Base-by-base conservation (phyloP, 257 asterid genomes). In the Lavandula angustifolia region DNA sequence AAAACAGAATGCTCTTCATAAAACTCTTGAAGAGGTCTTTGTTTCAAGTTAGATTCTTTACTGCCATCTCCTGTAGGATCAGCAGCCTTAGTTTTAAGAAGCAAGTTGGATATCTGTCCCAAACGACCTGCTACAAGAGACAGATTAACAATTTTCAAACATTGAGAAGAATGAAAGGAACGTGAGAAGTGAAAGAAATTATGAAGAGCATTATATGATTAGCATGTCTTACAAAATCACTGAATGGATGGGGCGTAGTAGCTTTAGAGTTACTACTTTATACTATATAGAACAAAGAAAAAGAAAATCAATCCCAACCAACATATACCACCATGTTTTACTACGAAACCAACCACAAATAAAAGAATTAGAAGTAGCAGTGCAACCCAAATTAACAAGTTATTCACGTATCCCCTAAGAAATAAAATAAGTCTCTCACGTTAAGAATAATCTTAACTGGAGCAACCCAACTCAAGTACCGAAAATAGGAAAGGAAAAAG, bases 1-100 rank as follows among this genome's bases (percentile, higher is more conserved):
- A 76, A 77, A 56, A 92, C 72, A n/a, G 77, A 41, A 47, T 74
- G 88, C 70, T 85, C 99, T 77, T 85, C 96, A 64, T 66, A 85
- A 79, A 86, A 90, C 63, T 84, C 94, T 73, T 85, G 85, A 74
- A 86, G 82, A 69, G 75, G 64, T 32, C 69, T 74, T 60, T 60
- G 73, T 66, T 58, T 60, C 76, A 68, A 71, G 65, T 58, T 59
- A 62, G 77, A 41, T 55, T 72, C 82, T 27, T 48, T 44, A 14
- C 55, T 46, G 53, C 62, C 76, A 56, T 81, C 86, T 50, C 60
- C 78, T 62, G 80, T 60, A 51, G 67, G 43, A 53, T 73, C 81
- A 67, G 67, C 75, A 60, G 72, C 77, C 74, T 82, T 87, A 1
- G 92, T 43, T 55, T 82, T 74, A 72, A 78, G 77, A 78, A 86